phyloP scores from a whole-genome alignment of 805 yeast species.

The Candida nemodendra region DNA sequence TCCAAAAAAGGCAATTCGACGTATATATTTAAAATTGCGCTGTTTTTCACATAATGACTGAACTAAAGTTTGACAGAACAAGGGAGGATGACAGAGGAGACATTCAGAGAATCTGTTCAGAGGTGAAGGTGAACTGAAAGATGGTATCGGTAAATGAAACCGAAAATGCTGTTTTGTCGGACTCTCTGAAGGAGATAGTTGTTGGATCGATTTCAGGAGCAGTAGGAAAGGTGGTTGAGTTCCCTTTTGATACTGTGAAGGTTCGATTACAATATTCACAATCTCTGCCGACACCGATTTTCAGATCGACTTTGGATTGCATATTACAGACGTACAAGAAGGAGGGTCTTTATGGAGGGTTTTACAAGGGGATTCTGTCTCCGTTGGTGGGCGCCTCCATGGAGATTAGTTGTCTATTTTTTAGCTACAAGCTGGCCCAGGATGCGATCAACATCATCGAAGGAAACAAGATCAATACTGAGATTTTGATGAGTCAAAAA shows the following conservation, averaged over 20 bases:
- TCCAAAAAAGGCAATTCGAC: conserved; percentile 4
- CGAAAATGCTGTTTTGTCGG: conserved; percentile 18
- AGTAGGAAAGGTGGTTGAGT: conserved; percentile 79
- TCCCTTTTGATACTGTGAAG: conserved; percentile 90
- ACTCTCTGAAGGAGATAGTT: conserved; percentile 40
- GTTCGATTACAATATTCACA: conserved; percentile 78
- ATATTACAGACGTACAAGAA: conserved; percentile 55
- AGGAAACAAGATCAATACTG: conserved; percentile 17
- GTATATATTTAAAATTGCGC: not conserved
- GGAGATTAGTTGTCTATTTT: conserved; percentile 80
- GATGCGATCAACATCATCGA: conserved; percentile 32
- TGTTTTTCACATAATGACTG: not conserved
- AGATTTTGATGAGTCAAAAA: conserved; percentile 27
- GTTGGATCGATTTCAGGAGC: conserved; percentile 71
- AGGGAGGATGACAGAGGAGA: not conserved
- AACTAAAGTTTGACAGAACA: not conserved
- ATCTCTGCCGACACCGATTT: conserved; percentile 50
- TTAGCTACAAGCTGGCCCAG: conserved; percentile 55
- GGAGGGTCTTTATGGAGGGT: conserved; percentile 73
- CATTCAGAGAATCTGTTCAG: too few species aligned
- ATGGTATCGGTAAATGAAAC: too few species aligned
- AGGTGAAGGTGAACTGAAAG: not conserved
- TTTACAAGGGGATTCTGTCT: conserved; percentile 75
- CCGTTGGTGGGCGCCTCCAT: conserved; percentile 90
- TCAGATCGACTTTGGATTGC: conserved; percentile 63